phyloP scores from a whole-genome alignment of 129 eudicot species.

The Silybum marianum region DNA sequence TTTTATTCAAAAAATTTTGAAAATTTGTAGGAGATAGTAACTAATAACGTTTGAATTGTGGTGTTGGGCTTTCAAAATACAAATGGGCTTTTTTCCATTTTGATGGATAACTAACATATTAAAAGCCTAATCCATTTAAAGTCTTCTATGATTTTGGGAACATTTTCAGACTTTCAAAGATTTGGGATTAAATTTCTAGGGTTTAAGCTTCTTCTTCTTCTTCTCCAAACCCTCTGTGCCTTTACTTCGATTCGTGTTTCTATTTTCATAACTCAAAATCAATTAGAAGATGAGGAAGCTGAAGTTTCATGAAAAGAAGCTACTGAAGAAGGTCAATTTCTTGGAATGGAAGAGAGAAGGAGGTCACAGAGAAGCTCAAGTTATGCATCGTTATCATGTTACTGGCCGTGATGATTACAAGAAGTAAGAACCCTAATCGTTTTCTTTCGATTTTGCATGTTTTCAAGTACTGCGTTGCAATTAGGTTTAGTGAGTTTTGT shows the following conservation, averaged over 20 bases:
- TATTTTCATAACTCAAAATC: neutral
- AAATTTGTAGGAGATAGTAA: no score
- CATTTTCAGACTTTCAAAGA: neutral
- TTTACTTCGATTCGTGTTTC: neutral
- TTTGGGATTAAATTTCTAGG: slow-evolving; percentile 8
- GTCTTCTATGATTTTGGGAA: neutral
- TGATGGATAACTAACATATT: neutral
- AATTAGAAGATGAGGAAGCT: slow-evolving; percentile 71
- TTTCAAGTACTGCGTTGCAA: neutral
- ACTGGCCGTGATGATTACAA: slow-evolving; percentile 94
- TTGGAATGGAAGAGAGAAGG: slow-evolving; percentile 98
- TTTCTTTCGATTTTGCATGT: neutral
- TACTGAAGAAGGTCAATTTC: slow-evolving; percentile 71
- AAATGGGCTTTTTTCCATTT: neutral
- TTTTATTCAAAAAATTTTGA: no score
- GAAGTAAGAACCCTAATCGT: slow-evolving; percentile 39
- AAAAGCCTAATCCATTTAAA: slow-evolving; percentile 1
- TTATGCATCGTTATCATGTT: slow-evolving; percentile 85
- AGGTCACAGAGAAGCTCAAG: slow-evolving; percentile 78
- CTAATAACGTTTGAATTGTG: no score
- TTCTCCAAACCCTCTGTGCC: neutral
- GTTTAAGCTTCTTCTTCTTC: slow-evolving; percentile 16
- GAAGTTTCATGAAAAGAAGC: slow-evolving; percentile 85
- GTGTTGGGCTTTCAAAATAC: no score
- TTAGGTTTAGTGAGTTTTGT: slow-evolving; percentile 11